Base-by-base conservation (phyloP, 2,329 filamentous ascomycete species). In the Microcyclospora pomicola region DNA sequence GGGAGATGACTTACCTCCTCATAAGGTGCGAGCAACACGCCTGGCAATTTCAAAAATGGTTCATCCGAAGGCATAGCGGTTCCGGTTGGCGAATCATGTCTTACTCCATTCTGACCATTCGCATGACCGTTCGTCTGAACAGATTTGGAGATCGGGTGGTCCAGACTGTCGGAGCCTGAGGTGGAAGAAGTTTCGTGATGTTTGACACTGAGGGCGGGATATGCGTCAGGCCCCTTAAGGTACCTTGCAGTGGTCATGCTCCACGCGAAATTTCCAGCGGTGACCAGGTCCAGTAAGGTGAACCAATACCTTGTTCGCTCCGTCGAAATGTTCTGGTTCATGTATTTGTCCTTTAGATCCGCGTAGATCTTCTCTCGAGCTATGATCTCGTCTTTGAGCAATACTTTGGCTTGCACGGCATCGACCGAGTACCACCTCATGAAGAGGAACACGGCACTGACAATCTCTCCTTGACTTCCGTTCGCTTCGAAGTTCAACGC, bases 361-460 rank as follows among this genome's bases (percentile, higher is more conserved):
- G 29, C 24, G n/a, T n/a, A 37, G 28, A 12, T 37, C 19, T 33
- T 37, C 36, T 37, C 36, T 24, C 36, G 29, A 5, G 36, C 19
- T 16, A 37, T 37, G 14, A 37, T 37, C 13, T 37, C 36, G 11
- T 14, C 28, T 14, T 19, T 12, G 5, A 37, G 36, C n/a, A 37
- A 16, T 27, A 10, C 13, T 31, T 37, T 37, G 3, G 36, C 36
- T 29, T 37, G 11, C 16, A 16, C 9, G 13, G 37, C 37, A 15
- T 35, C 37, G 31, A 27, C 31, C 13, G 37, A 39, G 16, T 34
- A 15, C 37, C 37, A 39, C 27, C 32, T 39, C 37, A 39, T 39
- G n/a, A 34, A 35, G 12, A 39, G 16, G 24, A 39, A 39, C 31
- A 39, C 31, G 37, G 37, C 37, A 24, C 37, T 39, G 4, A 30